Evolutionary conservation across 352 stramenopile species (phyloP).

Genomic region (Phytopythium montanum): DNA sequence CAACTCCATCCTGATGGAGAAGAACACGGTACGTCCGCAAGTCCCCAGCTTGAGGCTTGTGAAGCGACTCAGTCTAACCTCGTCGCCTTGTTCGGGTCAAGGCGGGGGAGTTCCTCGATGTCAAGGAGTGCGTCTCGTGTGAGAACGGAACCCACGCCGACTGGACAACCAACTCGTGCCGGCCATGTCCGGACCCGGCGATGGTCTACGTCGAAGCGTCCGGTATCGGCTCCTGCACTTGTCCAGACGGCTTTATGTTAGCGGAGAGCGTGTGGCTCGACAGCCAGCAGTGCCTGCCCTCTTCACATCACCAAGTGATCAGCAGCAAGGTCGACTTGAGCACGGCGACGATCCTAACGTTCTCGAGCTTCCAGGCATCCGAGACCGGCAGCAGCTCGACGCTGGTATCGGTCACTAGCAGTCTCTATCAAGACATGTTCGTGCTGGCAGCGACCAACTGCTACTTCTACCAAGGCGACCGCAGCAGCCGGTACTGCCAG

Average conservation of each 20-base stretch:
- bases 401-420: slow-evolving; percentile 36
- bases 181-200: slow-evolving; percentile 60
- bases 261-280: slow-evolving; percentile 36
- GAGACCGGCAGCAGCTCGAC: slow-evolving; percentile 27
- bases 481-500: slow-evolving; percentile 79
- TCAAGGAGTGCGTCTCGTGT: slow-evolving; percentile 66
- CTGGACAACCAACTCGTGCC: slow-evolving; percentile 41
- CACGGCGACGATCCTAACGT: slow-evolving; percentile 28
- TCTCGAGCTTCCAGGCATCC: slow-evolving; percentile 34
- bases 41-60: not conserved
- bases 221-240: slow-evolving; percentile 43
- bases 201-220: slow-evolving; percentile 57
- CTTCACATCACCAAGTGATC: slow-evolving; percentile 45
- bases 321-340: slow-evolving; percentile 44
- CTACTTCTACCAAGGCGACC: slow-evolving; percentile 81
- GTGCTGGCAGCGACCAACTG: slow-evolving; percentile 68
- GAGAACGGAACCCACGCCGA: slow-evolving; percentile 34
- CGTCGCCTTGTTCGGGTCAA: slow-evolving; percentile 8
- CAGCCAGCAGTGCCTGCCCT: slow-evolving; percentile 35
- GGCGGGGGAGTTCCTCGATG: slow-evolving; percentile 41
- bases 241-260: slow-evolving; percentile 48
- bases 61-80: too few species aligned
- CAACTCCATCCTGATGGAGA: slow-evolving; percentile 54
- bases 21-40: slow-evolving; percentile 25
- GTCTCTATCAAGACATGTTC: slow-evolving; percentile 81